Evolutionary conservation across 192 early-diverging fungal species (phyloP), one percentile per base, ranked within the genome.

Genomic region (Paraglomus occultum): DNA sequence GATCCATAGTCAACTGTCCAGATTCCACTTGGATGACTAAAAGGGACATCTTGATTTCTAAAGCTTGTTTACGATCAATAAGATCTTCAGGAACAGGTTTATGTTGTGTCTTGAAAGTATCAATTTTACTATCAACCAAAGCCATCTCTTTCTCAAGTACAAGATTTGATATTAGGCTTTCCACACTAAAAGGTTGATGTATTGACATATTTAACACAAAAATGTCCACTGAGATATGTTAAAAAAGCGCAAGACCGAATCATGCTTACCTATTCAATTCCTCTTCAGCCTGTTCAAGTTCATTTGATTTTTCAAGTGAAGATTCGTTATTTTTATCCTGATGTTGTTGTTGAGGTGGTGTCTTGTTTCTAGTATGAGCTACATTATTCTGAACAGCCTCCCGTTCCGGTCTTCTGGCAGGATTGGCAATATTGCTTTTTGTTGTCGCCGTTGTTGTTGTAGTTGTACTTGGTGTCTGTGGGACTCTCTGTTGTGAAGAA

Each of bases 1-100:
- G 81, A 8, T 83, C 82, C 81, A 94, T 90, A 3, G 87, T 85
- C 51, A 94, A 72, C 59, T 82, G 76, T 5, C 91, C 91, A 4
- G 85, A 80, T 65, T 89, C 86, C 2, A 94, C 90, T 60, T 84
- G 75, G 2, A 89, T 84, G 8, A 90, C 82, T 4, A 93, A 75
- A 74, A 91, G 74, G 67, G 91, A 85, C 82, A 88, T 86, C 65
- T 90, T 89, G 59, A 94, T 82, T 54, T 91, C 88, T 31, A 90
- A 76, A 31, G 80, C 84, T 43, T 76, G 76, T 70, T 91, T 83
- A 49, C 84, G 73, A 75, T 91, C 90, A 53, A 78, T 67, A 20
- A 88, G 73, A 46, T 91, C 87, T 8, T 90, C 89, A 12, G 83
- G 84, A 2, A 78, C 67, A 23, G 81, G 77, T 38, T 74, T 76